Evolutionary conservation across 495 filamentous ascomycete genomes (phyloP).

Genomic region (Annulohypoxylon stygium): DNA sequence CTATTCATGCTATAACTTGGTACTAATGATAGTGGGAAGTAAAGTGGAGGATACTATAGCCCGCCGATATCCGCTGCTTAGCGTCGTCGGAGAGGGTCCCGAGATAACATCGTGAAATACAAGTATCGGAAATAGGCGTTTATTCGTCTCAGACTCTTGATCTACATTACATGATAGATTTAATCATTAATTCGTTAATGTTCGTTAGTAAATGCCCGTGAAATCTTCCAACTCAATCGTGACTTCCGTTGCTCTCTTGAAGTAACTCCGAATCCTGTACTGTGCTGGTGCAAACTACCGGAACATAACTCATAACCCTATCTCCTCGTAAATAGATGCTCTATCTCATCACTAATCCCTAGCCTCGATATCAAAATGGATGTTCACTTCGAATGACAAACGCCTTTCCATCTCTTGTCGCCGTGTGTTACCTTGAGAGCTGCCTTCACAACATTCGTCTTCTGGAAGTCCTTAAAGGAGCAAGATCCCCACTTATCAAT

Average conservation of each 20-base stretch:
- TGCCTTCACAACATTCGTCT: constrained; percentile 19
- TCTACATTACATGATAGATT: neutral
- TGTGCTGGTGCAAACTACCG: neutral
- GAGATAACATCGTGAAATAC: neutral
- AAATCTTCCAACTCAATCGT: neutral
- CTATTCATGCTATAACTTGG: no score
- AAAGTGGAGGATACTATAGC: neutral
- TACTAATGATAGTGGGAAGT: neutral
- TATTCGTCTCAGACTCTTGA: neutral
- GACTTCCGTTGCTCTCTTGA: neutral
- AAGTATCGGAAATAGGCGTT: neutral
- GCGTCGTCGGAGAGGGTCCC: neutral
- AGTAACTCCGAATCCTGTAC: neutral
- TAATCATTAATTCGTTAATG: neutral
- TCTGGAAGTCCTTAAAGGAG: constrained; percentile 27
- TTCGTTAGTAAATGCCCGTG: neutral
- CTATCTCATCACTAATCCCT: neutral
- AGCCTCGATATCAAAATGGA: neutral
- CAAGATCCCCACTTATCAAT: constrained; percentile 39
- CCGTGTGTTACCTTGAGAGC: constrained; percentile 28
- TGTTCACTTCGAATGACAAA: neutral
- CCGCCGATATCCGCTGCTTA: constrained; percentile 4
- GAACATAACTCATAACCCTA: neutral
- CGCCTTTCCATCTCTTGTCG: constrained; percentile 29
- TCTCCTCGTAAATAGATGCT: neutral